Base-by-base conservation (phyloP, 2,329 filamentous ascomycete genomes). In the Microdochium bolleyi region DNA sequence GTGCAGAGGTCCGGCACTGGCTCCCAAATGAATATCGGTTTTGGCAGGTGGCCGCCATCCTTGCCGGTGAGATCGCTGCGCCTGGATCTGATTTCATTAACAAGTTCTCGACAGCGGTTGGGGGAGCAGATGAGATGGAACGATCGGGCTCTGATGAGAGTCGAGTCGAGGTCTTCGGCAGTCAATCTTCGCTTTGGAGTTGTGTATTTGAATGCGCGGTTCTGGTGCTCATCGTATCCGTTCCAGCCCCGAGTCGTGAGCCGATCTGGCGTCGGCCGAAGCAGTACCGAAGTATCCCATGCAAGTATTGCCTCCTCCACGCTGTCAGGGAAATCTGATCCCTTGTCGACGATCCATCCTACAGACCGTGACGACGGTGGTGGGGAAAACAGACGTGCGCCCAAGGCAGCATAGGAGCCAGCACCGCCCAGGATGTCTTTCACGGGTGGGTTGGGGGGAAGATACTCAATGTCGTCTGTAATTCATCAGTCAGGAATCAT, bases 171-270 rank as follows among this genome's bases (percentile, higher is more conserved):
- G 63, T 91, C 87, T 11, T 78, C 71, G 30, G 85, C 85, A 3
- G 88, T 86, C 16, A 99, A 75, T 5, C 91, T 87, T 57, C 88
- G 76, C 71, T 96, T 97, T 1, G 89, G 86, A 0, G 92, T 96
- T 51, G 84, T 76, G 67, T 97, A 99, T 66, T 83, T 85, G 75
- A 99, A 99, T 8, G 85, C 85, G 69, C 79, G 75, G 58, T 84
- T 79, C 66, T 88, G 81, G 54, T 83, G 82, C 30, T 81, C 78
- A 37, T 85, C 83, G 65, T 97, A 97, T 50, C 88, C 88, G 67
- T 97, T 97, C 89, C 90, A 96, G 48, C 88, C 92, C 48, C 90
- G 83, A 0, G 94, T 99, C 2, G 92, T 97, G 50, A 89, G 75
- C 24, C 89, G 83, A 7, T 77, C 68, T 1, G 76, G 73, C 52